Conservation (phyloP, 257 asterid genomes). For the Lithospermum erythrorhizon region DNA sequence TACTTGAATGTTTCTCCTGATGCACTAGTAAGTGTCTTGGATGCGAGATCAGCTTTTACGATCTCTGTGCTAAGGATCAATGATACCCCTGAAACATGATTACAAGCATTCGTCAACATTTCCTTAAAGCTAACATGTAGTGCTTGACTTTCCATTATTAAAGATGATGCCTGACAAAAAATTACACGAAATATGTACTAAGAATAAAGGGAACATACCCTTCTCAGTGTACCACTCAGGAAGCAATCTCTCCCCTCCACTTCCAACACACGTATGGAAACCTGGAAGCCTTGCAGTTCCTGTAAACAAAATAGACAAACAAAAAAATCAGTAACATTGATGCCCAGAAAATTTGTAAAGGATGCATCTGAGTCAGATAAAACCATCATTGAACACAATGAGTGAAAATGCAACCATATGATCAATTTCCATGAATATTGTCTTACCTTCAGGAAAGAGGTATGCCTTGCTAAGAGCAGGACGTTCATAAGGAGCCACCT, state of each 20-base stretch:
- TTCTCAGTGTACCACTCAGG: conserved; percentile 96
- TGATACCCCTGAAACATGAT: conserved; percentile 44
- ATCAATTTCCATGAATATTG: conserved; percentile 4
- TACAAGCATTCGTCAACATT: conserved; percentile 8
- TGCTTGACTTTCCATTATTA: not conserved
- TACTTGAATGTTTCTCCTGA: conserved; percentile 48
- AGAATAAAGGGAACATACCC: conserved; percentile 31
- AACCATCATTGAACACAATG: not conserved
- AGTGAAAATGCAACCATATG: not conserved
- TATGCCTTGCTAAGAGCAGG: conserved; percentile 96
- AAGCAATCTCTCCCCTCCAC: conserved; percentile 95
- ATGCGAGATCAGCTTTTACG: conserved; percentile 64
- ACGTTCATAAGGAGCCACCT: conserved; percentile 99
- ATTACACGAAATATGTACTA: not conserved
- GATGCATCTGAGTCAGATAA: not conserved
- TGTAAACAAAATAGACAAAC: conserved; percentile 18
- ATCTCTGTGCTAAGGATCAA: conserved; percentile 66
- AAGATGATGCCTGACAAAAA: not conserved
- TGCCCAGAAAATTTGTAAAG: not conserved
- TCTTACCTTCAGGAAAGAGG: conserved; percentile 91
- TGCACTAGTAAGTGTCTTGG: conserved; percentile 53
- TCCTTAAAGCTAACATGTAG: not conserved
- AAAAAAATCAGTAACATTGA: not conserved
- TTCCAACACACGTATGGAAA: conserved; percentile 86
- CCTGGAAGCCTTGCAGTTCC: conserved; percentile 98